Evolutionary conservation across 768 basidiomycete genomes (phyloP).

Genomic region (Agaricus sinodeliciosus): DNA sequence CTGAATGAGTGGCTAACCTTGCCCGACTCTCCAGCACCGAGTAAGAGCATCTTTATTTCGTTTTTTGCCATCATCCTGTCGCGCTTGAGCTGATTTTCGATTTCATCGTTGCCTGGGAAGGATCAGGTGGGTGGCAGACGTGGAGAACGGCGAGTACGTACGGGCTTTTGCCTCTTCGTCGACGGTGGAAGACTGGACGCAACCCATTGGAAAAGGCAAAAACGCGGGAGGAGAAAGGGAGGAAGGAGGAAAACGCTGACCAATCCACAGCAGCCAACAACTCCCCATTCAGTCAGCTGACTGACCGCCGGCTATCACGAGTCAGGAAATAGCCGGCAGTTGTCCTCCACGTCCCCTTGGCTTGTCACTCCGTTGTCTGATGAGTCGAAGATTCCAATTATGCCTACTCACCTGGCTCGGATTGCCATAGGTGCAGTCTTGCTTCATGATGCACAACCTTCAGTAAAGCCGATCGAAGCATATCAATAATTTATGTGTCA

Average conservation of each 20-base stretch:
- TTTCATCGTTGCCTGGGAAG: constrained; percentile 78
- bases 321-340: background rate
- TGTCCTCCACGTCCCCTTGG: background rate
- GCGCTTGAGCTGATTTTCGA: constrained; percentile 86
- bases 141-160: constrained; percentile 31
- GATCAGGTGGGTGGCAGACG: background rate
- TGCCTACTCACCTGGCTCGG: too few species aligned
- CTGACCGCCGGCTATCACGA: background rate
- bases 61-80: constrained; percentile 88
- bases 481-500: too few species aligned
- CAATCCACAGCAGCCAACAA: background rate
- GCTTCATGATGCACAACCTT: too few species aligned
- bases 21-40: constrained; percentile 96
- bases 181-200: constrained; percentile 60
- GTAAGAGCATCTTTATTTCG: constrained; percentile 92
- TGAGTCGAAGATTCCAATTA: too few species aligned
- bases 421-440: too few species aligned
- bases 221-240: constrained; percentile 4
- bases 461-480: too few species aligned
- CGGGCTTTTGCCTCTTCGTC: constrained; percentile 82
- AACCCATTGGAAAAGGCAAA: constrained; percentile 47
- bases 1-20: constrained; percentile 46
- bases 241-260: constrained; percentile 5
- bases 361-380: too few species aligned
- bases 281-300: constrained; percentile 1